A percentile compares a stretch with the other conserved stretches of the same genome.
These are phyloP conservation scores for Setaria viridis DNA, from an alignment of 202 grass and related monocot species.

Conservation along the genomic window DNA sequence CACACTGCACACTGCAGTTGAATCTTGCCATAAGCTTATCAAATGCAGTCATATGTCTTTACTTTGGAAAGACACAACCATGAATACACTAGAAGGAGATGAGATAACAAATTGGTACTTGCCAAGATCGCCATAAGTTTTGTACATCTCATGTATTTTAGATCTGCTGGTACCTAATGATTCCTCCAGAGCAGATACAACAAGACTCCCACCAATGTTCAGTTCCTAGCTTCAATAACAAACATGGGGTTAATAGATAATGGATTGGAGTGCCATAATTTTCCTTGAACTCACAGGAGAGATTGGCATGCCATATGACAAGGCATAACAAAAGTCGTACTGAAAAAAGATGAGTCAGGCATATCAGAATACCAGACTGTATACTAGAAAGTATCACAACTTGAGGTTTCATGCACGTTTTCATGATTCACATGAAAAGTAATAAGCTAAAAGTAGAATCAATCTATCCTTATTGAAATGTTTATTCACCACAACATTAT, in stretches of 20 bases:
- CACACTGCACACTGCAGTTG: conserved; percentile 2
- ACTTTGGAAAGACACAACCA: conserved; percentile 29
- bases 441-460: conserved; percentile 24
- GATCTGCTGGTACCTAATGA: conserved; percentile 76
- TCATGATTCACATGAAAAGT: conserved; percentile 13
- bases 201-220: conserved; percentile 89
- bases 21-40: conserved; percentile 14
- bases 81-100: conserved; percentile 32
- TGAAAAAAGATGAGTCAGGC: conserved; percentile 23
- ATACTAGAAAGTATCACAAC: conserved; percentile 11
- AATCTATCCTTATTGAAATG: conserved; percentile 24
- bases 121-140: conserved; percentile 86
- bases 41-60: conserved; percentile 30
- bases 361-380: conserved; percentile 1
- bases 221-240: conserved; percentile 90
- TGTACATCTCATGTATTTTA: conserved; percentile 96
- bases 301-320: conserved; percentile 5
- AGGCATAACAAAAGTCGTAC: conserved; percentile 34
- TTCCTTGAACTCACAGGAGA: neutral
- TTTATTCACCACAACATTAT: conserved; percentile 15
- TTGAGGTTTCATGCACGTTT: neutral
- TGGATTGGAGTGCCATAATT: conserved; percentile 6
- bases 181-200: conserved; percentile 82
- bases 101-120: conserved; percentile 48
- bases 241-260: conserved; percentile 53